phyloP scores from a whole-genome alignment of 306 rosid genomes.

The Rosa rugosa region DNA sequence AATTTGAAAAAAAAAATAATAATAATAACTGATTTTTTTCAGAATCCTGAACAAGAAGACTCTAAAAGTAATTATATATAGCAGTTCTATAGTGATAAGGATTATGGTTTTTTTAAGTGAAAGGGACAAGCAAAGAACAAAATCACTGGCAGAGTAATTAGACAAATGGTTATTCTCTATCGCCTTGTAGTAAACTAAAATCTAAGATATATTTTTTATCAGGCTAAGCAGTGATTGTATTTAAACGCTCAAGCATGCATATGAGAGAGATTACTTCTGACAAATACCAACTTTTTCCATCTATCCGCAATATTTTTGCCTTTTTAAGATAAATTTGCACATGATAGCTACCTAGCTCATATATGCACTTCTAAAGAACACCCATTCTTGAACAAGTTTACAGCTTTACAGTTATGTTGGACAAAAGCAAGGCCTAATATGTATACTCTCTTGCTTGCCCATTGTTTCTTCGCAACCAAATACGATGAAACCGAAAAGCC shows the following conservation, averaged over 20 bases:
- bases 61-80: neutral
- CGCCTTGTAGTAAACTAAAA: neutral
- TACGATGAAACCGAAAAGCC: neutral
- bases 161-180: neutral
- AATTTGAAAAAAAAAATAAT: neutral
- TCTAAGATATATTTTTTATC: neutral
- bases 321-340: neutral
- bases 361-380: neutral
- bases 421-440: neutral
- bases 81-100: neutral
- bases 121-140: constrained; percentile 15
- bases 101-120: neutral
- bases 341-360: neutral
- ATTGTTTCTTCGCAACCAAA: constrained; percentile 8
- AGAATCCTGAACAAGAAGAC: neutral
- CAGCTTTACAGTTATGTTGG: neutral
- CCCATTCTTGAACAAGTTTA: neutral
- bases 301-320: neutral
- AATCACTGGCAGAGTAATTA: neutral
- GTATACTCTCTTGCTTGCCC: neutral
- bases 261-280: neutral
- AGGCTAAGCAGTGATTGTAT: neutral
- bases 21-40: neutral
- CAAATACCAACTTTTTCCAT: neutral
- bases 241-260: neutral